A percentile compares a stretch with the other conserved stretches of the same genome.
phyloP scores from a whole-genome alignment of 495 filamentous ascomycete genomes.

The Neohortaea acidophila region DNA sequence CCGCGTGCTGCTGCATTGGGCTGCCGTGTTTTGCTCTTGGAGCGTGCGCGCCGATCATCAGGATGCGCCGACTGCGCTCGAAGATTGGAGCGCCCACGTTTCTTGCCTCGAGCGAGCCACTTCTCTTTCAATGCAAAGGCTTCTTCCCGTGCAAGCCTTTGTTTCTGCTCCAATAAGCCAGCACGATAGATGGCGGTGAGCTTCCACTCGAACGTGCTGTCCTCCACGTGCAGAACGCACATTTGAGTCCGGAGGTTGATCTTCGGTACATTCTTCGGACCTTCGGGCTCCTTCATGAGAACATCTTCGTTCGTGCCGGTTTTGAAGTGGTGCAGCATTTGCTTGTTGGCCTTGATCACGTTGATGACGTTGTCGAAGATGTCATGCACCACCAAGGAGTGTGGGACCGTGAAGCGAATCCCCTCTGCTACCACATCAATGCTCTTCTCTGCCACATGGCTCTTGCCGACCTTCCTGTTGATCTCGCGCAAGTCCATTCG shows the following conservation, averaged over 20 bases:
- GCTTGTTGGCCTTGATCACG: conserved; percentile 68
- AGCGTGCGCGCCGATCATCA: conserved; percentile 19
- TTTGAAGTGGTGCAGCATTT: conserved; percentile 80
- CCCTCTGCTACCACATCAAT: conserved; percentile 76
- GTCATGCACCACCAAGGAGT: conserved; percentile 79
- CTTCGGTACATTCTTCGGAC: conserved; percentile 70
- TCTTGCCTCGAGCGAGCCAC: conserved; percentile 49
- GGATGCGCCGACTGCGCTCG: conserved; percentile 37
- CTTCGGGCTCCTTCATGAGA: conserved; percentile 64
- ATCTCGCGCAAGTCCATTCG: conserved; percentile 65
- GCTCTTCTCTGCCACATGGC: conserved; percentile 55
- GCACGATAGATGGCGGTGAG: conserved; percentile 80
- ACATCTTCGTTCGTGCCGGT: conserved; percentile 78
- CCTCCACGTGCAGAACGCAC: conserved; percentile 79
- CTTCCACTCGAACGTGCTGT: conserved; percentile 96
- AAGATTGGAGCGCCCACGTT: conserved; percentile 37
- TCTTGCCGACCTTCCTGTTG: conserved; percentile 47
- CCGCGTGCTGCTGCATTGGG: conserved; percentile 9
- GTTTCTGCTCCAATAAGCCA: conserved; percentile 74
- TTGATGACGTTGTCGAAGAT: conserved; percentile 89
- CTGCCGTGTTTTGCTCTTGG: conserved; percentile 5
- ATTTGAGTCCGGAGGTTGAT: conserved; percentile 67
- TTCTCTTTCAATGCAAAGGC: conserved; percentile 77
- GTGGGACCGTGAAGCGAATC: conserved; percentile 78
- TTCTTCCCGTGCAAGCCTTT: conserved; percentile 75